phyloP scores from a whole-genome alignment of 2,329 filamentous ascomycete genomes.

The Ustilaginoidea virens region DNA sequence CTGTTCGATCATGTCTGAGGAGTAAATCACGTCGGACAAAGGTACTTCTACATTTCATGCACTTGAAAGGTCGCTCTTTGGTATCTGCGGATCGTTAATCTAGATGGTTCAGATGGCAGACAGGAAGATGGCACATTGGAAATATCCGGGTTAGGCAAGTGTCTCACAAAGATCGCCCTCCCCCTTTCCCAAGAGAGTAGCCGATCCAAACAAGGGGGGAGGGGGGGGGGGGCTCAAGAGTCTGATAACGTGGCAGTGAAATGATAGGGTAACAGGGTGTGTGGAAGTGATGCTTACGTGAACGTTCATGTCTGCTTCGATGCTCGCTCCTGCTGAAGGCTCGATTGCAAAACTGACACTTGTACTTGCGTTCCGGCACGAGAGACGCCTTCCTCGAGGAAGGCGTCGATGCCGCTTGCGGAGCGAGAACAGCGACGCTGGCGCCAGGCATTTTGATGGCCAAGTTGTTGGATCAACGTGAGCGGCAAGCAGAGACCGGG shows the following conservation, averaged over 20 bases:
- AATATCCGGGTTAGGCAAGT: no score
- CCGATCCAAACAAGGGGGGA: no score
- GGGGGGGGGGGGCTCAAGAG: no score
- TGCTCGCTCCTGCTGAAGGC: constrained; percentile 97
- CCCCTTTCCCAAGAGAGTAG: no score
- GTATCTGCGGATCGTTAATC: constrained; percentile 49
- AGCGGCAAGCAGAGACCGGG: no score
- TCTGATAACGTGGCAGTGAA: no score
- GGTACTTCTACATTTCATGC: constrained; percentile 93
- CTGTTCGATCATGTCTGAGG: constrained; percentile 91
- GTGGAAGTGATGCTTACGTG: constrained; percentile 55
- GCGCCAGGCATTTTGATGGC: constrained; percentile 52
- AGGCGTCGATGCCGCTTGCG: constrained; percentile 52
- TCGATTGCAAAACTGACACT: constrained; percentile 96
- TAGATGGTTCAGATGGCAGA: no score
- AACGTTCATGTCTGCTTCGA: constrained; percentile 89
- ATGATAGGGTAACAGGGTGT: not conserved
- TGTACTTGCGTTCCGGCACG: constrained; percentile 94
- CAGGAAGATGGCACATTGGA: no score
- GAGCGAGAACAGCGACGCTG: constrained; percentile 47
- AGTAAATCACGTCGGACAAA: constrained; percentile 96
- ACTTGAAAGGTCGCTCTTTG: constrained; percentile 98
- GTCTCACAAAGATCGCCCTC: no score
- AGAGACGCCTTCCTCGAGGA: constrained; percentile 60
- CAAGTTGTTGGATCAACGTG: no score